Conservation (phyloP, 2,329 filamentous ascomycete species). For the Hypoxylon sp. region DNA sequence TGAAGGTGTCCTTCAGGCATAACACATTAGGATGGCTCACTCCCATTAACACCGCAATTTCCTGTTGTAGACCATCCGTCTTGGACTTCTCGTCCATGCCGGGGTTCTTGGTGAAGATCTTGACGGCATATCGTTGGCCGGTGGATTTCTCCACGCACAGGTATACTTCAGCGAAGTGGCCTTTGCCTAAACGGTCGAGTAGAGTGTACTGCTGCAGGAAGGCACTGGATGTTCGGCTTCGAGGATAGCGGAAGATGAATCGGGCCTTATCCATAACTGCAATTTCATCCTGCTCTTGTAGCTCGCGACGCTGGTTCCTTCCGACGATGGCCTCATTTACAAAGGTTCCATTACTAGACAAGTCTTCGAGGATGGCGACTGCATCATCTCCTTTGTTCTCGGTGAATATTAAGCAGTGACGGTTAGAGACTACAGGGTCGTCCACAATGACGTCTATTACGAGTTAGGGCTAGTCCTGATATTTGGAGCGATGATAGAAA, state of each 20-base stretch:
- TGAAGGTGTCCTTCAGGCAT: constrained; percentile 94
- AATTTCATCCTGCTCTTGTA: constrained; percentile 92
- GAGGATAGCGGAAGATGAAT: constrained; percentile 93
- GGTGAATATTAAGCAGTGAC: constrained; percentile 79
- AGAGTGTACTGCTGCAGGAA: constrained; percentile 91
- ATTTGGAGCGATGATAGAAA: constrained; percentile 42
- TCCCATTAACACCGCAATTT: constrained; percentile 97
- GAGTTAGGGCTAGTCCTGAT: constrained; percentile 31
- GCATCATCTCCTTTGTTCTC: constrained; percentile 71
- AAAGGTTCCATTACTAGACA: constrained; percentile 97
- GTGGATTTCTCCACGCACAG: constrained; percentile 88
- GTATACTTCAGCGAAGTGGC: constrained; percentile 95
- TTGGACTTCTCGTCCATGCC: constrained; percentile 88
- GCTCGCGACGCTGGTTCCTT: constrained; percentile 89
- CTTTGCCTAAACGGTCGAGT: constrained; percentile 89
- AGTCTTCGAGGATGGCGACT: constrained; percentile 86
- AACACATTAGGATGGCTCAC: constrained; percentile 94
- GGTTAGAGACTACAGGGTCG: constrained; percentile 87
- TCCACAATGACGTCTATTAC: constrained; percentile 77
- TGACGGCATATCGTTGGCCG: constrained; percentile 89
- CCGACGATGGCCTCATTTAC: constrained; percentile 93
- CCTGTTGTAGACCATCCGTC: constrained; percentile 89
- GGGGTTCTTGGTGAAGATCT: constrained; percentile 89
- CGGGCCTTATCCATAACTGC: constrained; percentile 86
- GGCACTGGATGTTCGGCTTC: constrained; percentile 77